Evolutionary conservation across 305 asterid genomes (phyloP), one percentile per base, ranked within the genome.

Genomic region (Petunia hybrid): DNA sequence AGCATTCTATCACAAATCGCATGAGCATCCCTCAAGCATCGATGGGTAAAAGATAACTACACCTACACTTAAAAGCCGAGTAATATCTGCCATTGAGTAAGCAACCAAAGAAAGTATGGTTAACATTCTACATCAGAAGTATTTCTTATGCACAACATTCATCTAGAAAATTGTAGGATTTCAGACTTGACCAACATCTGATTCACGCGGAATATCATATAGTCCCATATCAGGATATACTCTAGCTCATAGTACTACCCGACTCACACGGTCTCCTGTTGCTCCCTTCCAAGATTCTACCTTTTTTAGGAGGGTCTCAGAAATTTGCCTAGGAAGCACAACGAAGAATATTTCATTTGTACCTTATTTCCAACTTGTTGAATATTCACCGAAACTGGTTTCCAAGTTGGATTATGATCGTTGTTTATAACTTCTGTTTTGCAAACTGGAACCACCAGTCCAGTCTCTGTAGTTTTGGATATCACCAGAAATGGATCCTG

Each of bases 291-390:
- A 31, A 51, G 38, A 4, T 51, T 51, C 63, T 74, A 53, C 78
- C 13, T 51, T 74, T 66, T 13, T 1, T 63, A 62, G 35, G 63
- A 51, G 43, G 78, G 36, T 73, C 46, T 35, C 63, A 74, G 36
- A 74, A 36, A 36, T 74, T 35, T 22, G 14, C 53, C 38, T 6
- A 51, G 78, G 78, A 51, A 73, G 78, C 78, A 74, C 13, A 74
- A 12, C 46, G 64, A 38, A 60, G 78, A 74, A 53, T 46, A 74
- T 74, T 74, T 74, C 36, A 51, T 73, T 79, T 71, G 81, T 92
- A 96, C 99, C 99, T 94, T 96, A 93, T 97, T 92, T 81, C 99
- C 99, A 84, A 91, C 88, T 91, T 93, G 98, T 88, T 96, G 98
- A 84, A 94, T 87, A 76, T 92, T 93, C 88, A 96, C 77, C 71